These are phyloP conservation scores for Floccularia luteovirens DNA, from an alignment of 768 basidiomycete species.

Conservation along the genomic window DNA sequence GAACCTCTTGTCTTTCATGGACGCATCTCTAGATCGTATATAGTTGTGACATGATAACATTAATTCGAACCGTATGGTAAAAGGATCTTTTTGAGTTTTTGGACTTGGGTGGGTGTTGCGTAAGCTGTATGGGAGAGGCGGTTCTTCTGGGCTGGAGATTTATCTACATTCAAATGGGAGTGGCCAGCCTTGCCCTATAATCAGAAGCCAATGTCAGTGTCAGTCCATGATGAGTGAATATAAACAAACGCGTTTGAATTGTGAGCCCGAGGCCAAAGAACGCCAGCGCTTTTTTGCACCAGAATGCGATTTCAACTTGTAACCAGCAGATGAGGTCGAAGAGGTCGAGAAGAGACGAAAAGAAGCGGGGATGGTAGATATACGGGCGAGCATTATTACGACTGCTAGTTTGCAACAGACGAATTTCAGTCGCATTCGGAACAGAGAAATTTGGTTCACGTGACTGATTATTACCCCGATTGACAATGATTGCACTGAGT, in stretches of 20 bases:
- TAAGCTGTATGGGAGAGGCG: conserved; percentile 58
- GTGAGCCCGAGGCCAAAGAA: conserved; percentile 51
- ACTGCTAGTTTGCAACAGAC: too few relatives aligned
- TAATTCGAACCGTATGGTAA: conserved; percentile 56
- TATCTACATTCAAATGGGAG: conserved; percentile 64
- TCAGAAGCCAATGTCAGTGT: neutral
- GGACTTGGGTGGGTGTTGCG: conserved; percentile 56
- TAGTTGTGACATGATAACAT: neutral
- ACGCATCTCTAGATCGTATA: too few relatives aligned
- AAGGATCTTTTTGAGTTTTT: conserved; percentile 55
- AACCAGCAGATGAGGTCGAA: conserved; percentile 44
- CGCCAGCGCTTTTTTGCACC: conserved; percentile 80
- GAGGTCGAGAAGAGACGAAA: conserved; percentile 55
- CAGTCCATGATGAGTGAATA: neutral
- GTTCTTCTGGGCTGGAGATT: conserved; percentile 60
- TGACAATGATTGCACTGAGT: neutral
- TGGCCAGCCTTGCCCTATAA: conserved; percentile 62
- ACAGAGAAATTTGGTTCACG: neutral
- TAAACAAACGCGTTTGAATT: conserved; percentile 66
- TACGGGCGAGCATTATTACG: neutral
- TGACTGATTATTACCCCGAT: neutral
- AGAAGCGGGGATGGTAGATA: conserved; percentile 10
- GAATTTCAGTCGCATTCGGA: neutral
- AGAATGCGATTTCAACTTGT: conserved; percentile 76
- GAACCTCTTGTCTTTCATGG: too few relatives aligned